A percentile compares a stretch with the other conserved stretches of the same genome.
Evolutionary conservation across 768 basidiomycete genomes (phyloP).

Genomic region (Amanita brunnescens): DNA sequence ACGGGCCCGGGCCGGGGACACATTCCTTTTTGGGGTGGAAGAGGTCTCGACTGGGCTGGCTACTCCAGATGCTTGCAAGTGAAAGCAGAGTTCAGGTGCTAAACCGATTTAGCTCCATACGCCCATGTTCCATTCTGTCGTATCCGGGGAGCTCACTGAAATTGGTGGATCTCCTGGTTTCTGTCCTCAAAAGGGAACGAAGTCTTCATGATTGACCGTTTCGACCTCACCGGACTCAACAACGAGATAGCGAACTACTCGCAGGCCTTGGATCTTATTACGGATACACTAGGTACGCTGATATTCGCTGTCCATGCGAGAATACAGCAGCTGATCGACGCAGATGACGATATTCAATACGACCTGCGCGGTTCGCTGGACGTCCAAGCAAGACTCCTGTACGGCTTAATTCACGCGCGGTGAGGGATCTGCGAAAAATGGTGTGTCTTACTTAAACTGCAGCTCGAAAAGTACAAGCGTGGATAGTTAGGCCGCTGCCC

Average conservation of each 20-base stretch:
- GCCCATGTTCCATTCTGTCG: constrained; percentile 5
- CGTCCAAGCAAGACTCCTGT: constrained; percentile 86
- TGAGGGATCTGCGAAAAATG: constrained; percentile 96
- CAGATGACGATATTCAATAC: constrained; percentile 92
- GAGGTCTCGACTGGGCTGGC: constrained; percentile 81
- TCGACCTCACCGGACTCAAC: constrained; percentile 96
- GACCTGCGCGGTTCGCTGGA: constrained; percentile 88
- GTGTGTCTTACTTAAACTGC: constrained; percentile 29
- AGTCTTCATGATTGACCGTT: constrained; percentile 96
- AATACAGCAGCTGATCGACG: background rate
- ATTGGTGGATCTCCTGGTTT: constrained; percentile 96
- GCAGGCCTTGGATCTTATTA: constrained; percentile 92
- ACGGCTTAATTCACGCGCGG: constrained; percentile 93
- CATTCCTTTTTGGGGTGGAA: constrained; percentile 39
- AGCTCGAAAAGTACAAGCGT: constrained; percentile 97
- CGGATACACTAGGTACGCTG: constrained; percentile 81
- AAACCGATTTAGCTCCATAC: constrained; percentile 28
- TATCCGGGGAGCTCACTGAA: constrained; percentile 5
- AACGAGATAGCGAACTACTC: constrained; percentile 93
- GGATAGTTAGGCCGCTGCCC: constrained; percentile 99
- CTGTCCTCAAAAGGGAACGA: constrained; percentile 96
- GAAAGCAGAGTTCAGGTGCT: background rate
- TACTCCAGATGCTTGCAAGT: constrained; percentile 69
- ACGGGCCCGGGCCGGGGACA: no score
- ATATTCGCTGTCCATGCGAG: background rate